Base-by-base conservation (phyloP, 495 filamentous ascomycete species). In the Penicillium diatomitis region DNA sequence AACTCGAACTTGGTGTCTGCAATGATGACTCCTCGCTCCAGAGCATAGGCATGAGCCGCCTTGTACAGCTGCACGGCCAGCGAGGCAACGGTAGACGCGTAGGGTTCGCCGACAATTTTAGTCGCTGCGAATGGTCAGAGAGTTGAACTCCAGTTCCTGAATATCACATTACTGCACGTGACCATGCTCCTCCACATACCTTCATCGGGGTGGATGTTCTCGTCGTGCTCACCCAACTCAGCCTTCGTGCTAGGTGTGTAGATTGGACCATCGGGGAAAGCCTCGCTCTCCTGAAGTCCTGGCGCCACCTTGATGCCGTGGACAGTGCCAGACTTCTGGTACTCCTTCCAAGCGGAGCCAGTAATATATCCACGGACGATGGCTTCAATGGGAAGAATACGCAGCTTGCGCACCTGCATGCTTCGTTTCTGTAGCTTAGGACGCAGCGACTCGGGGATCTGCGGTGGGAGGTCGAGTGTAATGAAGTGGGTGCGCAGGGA, bases 241-340 rank as follows among this genome's bases (percentile, higher is more conserved):
- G 92, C 92, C 73, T 98, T 97, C 3, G 90, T 96, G 56, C 78
- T 85, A 6, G 89, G 89, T 6, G 92, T 97, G 63, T 89, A 96
- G 48, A 96, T 77, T 20, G 90, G 81, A 12, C 76, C 75, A 34
- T 69, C 68, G 28, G 81, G 82, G 56, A 98, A 81, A 10, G 74
- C 73, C 60, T 87, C 71, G 56, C 85, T 87, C 66, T 90, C 85
- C 55, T 74, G 60, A 49, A 96, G 65, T 0, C 86, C 87, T 7
- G 73, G 68, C 4, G 81, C 71, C 38, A 92, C 70, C 20, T 73
- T 66, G 39, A 89, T 83, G 4, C 86, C 87, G 62, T 95, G 85
- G 27, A 97, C 84, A 1, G 91, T 95, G 38, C 86, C 86, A 32
- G 69, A 70, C 45, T 77, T 75, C 58, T 81, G 67, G 62, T 87